Base-by-base conservation (phyloP, 2,329 filamentous ascomycete species). In the Sporothrix curviconia region DNA sequence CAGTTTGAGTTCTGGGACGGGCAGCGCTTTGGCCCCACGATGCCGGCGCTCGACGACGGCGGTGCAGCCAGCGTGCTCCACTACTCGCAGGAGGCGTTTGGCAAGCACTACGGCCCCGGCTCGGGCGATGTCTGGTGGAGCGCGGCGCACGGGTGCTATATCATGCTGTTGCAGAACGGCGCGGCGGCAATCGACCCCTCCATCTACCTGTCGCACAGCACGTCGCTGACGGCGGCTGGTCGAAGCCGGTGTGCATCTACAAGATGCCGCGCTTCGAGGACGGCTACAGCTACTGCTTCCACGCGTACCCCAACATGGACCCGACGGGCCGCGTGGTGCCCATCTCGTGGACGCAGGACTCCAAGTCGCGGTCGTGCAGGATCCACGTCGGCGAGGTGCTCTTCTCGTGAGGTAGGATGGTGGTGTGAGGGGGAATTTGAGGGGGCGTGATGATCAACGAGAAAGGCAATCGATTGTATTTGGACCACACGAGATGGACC, bases 71-170 rank as follows among this genome's bases (percentile, higher is more conserved):
- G 57, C 15, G 62, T 62, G 15, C 32, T 63, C 4, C 4, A n/a
- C 24, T 62, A 53, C 52, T 58, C 60, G 24, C 52, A 50, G 15
- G 57, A 62, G 3, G 42, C 8, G 5, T 63, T 63, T 37, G 62
- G 62, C 49, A 63, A 63, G 57, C 43, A 58, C 36, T 63, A 61
- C 25, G 62, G 62, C 1, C 60, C 62, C 3, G 58, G 57, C 5
- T 22, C 60, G 11, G 60, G 62, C 42, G 62, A 63, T 25, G 34
- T 63, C 7, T 63, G 61, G 44, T 63, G 62, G 62, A 62, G 59
- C 46, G 12, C 54, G 7, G 25, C 58, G 19, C 57, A 62, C 54
- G 14, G 22, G n/a, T 44, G 53, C 32, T 62, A 61, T 12, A 19
- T 63, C 6, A n/a, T 63, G 57, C 49, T 63, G 4, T 62, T 63